A percentile compares a stretch with the other conserved stretches of the same genome.
phyloP scores from a whole-genome alignment of 192 early-diverging fungal species.

The Entophlyctis luteolus region DNA sequence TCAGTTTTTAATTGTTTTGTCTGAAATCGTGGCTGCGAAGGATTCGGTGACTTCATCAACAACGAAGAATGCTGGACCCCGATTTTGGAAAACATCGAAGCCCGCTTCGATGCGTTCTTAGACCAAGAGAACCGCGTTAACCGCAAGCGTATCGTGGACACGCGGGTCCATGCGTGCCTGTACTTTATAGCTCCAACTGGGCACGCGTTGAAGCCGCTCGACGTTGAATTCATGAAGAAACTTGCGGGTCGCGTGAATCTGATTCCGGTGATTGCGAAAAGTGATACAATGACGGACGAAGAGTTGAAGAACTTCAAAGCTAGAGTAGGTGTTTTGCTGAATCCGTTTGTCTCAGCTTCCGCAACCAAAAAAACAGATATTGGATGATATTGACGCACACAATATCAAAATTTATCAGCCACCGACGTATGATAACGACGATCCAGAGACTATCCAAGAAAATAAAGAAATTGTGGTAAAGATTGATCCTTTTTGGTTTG shows the following conservation, averaged over 20 bases:
- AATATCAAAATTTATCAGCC: conserved; percentile 96
- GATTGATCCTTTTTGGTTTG: not conserved
- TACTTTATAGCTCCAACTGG: conserved; percentile 99
- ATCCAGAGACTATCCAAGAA: conserved; percentile 94
- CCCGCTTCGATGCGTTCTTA: conserved; percentile 88
- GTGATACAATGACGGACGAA: conserved; percentile 94
- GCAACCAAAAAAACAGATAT: conserved; percentile 61
- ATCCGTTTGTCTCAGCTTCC: no score
- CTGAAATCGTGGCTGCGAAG: not conserved
- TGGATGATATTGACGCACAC: conserved; percentile 91
- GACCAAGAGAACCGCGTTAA: conserved; percentile 74
- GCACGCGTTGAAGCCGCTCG: conserved; percentile 83
- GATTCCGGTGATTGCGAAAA: conserved; percentile 97
- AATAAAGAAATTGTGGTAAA: conserved; percentile 86
- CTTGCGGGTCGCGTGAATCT: conserved; percentile 92
- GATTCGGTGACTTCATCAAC: conserved; percentile 64
- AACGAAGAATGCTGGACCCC: conserved; percentile 79
- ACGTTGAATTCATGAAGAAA: conserved; percentile 96
- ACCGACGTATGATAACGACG: conserved; percentile 88
- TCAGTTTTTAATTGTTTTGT: no score
- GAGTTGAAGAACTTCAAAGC: conserved; percentile 90
- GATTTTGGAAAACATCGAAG: conserved; percentile 92
- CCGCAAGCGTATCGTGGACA: conserved; percentile 52
- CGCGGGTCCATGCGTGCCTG: conserved; percentile 89
- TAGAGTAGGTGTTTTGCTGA: conserved; percentile 21